Base-by-base conservation (phyloP, 257 asterid genomes). In the Solanum microdontum region DNA sequence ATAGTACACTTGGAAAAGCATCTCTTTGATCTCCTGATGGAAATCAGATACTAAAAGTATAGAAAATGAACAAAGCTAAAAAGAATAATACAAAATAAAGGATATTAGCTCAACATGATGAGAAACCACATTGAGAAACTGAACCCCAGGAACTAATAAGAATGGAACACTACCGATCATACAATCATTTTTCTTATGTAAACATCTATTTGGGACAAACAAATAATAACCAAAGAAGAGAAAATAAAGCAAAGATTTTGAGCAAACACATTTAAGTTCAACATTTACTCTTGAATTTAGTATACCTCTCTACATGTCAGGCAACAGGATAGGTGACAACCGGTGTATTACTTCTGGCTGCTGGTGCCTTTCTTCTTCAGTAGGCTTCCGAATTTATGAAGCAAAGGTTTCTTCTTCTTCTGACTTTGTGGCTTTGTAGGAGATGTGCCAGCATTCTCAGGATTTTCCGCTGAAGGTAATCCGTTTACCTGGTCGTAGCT, bases 381-480 rank as follows among this genome's bases (percentile, higher is more conserved):
- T 43, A 97, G 92, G 91, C 88, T 94, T 86, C 99, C 99, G 66
- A 97, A 96, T 90, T 96, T 97, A 28, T 90, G 91, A 89, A 97
- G 92, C 92, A 97, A 91, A 51, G 98, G 94, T 87, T 93, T 97
- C 95, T 95, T 95, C 96, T 97, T 96, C 93, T 94, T 95, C 91
- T 92, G 96, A 87, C 92, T 89, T 68, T 82, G 92, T 86, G 91
- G 92, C 91, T 94, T 93, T 34, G 91, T 36, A 5, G 93, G 95
- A 3, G 95, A 93, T 87, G 88, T 90, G 83, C 90, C 93, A 82
- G 94, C 93, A 64, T 94, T 90, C 58, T 92, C 92, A 37, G 88
- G 87, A 83, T 84, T 92, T 68, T 93, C 99, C n/a, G 89, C 76
- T 28, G 94, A 83, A 82, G 94, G 70, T 64, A 86, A 77, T 82